phyloP scores from a whole-genome alignment of 345 rosid genomes.

The Lagerstroemia speciosa region DNA sequence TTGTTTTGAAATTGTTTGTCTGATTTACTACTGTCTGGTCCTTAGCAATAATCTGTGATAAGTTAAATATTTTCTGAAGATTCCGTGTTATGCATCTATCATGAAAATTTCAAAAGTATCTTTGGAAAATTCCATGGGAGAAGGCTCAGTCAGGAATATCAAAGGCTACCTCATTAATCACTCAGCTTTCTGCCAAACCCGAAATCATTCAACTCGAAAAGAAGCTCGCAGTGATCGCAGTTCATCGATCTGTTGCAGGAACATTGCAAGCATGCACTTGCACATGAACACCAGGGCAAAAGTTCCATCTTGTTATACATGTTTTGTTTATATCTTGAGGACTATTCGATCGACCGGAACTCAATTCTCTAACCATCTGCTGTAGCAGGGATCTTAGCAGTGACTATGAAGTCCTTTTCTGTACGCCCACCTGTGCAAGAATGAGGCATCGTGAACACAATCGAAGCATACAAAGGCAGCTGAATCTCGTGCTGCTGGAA shows the following conservation, averaged over 20 bases:
- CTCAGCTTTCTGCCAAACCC: background rate
- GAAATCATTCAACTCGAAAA: background rate
- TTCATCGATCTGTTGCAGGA: background rate
- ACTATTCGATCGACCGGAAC: background rate
- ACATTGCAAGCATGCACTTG: background rate
- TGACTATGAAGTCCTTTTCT: slow-evolving; percentile 90
- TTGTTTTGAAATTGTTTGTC: background rate
- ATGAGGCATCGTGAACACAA: background rate
- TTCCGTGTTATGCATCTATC: background rate
- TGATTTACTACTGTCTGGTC: background rate
- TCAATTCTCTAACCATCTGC: slow-evolving; percentile 13
- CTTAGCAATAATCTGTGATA: background rate
- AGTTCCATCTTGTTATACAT: background rate
- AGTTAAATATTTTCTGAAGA: background rate
- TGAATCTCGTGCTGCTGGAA: too few species aligned
- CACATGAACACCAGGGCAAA: background rate
- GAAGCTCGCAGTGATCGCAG: background rate
- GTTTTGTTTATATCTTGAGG: background rate
- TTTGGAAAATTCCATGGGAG: background rate
- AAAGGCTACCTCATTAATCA: background rate
- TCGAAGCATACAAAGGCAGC: too few species aligned
- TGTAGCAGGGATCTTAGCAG: slow-evolving; percentile 77
- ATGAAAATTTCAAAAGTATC: background rate
- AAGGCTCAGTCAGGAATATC: background rate
- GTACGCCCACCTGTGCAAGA: slow-evolving; percentile 58